Conservation (phyloP, 2,329 filamentous ascomycete genomes). For the Colletotrichum lindemuthianum region DNA sequence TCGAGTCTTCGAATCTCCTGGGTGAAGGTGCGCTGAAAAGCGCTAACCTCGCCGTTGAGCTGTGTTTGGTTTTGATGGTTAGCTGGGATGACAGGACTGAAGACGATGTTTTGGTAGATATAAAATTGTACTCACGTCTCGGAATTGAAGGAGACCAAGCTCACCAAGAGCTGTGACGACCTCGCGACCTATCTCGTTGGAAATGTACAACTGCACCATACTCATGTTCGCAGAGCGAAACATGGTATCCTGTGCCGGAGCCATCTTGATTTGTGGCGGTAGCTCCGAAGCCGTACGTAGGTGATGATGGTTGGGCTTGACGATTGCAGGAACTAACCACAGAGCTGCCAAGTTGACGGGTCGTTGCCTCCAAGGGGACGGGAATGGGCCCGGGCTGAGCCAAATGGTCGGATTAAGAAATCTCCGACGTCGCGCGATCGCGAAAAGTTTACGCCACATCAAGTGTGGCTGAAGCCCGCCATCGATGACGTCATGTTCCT, state of each 20-base stretch:
- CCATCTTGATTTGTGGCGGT: constrained; percentile 59
- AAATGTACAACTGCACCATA: constrained; percentile 99
- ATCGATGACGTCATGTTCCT: too few relatives aligned
- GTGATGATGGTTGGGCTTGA: constrained; percentile 35
- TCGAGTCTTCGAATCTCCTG: constrained; percentile 97
- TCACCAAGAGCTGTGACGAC: constrained; percentile 96
- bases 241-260: constrained; percentile 84
- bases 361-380: constrained; percentile 35
- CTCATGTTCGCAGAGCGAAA: constrained; percentile 99
- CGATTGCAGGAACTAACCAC: constrained; percentile 26
- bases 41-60: constrained; percentile 92
- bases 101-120: constrained; percentile 32
- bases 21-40: constrained; percentile 97
- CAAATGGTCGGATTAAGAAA: background rate
- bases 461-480: too few relatives aligned
- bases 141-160: constrained; percentile 94
- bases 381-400: too few relatives aligned
- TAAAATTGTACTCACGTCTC: constrained; percentile 76
- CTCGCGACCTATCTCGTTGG: constrained; percentile 98
- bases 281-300: constrained; percentile 36
- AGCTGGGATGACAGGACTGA: constrained; percentile 34
- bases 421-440: too few relatives aligned
- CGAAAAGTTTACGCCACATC: too few relatives aligned
- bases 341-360: constrained; percentile 38
- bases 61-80: constrained; percentile 50